Conservation (phyloP, 768 basidiomycete species). For the Suillus bovinus region DNA sequence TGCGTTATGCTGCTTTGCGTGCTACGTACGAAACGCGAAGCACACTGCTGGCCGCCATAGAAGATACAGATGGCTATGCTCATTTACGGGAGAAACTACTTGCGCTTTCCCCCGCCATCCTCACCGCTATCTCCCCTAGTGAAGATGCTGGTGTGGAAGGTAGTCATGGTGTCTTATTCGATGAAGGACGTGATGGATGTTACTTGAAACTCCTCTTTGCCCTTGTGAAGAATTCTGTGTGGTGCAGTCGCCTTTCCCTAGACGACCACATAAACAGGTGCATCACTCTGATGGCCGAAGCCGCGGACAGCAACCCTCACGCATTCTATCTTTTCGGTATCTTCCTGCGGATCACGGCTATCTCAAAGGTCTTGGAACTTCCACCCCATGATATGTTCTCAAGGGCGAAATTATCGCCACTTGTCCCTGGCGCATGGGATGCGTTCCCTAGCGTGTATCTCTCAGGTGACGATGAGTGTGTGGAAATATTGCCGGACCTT, state of each 20-base stretch:
- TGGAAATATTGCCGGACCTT: conserved; percentile 3
- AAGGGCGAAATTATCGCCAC: background rate
- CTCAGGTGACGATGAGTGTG: conserved; percentile 5
- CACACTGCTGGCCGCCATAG: background rate
- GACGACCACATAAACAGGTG: conserved; percentile 4
- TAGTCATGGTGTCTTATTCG: background rate
- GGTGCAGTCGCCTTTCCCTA: conserved; percentile 2
- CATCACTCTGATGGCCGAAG: conserved; percentile 1
- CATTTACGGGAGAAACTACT: conserved; percentile 3
- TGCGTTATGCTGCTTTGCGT: conserved; percentile 11
- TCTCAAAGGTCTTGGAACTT: background rate
- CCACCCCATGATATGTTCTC: background rate
- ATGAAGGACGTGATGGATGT: conserved; percentile 5
- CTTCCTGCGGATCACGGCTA: conserved; percentile 1
- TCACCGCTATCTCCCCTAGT: conserved; percentile 3
- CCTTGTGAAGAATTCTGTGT: background rate
- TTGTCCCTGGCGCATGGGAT: conserved; percentile 5
- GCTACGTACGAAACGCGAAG: conserved; percentile 2
- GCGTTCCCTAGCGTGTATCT: conserved; percentile 6
- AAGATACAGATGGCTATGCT: background rate
- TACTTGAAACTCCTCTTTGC: conserved; percentile 6
- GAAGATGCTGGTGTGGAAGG: conserved; percentile 3
- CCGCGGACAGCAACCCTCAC: conserved; percentile 2
- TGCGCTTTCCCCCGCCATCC: conserved; percentile 5
- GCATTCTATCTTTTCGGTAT: conserved; percentile 1